Evolutionary conservation across 1,284 basidiomycete genomes (phyloP).

Genomic region (Stereum hirsutum): DNA sequence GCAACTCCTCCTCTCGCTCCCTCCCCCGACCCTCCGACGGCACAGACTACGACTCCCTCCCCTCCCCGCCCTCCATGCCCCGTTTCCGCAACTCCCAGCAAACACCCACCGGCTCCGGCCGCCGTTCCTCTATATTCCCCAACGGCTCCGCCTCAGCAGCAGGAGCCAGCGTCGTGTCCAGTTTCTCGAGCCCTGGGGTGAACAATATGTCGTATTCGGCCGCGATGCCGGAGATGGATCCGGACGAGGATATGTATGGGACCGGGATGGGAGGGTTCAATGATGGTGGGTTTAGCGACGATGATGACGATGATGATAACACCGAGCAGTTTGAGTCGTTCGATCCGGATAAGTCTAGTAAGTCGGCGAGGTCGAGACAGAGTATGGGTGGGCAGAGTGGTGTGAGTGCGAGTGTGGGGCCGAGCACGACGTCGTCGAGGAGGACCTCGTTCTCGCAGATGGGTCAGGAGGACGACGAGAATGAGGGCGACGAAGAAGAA

Average conservation of each 20-base stretch:
- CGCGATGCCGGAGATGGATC: conserved; percentile 19
- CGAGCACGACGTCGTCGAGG: conserved; percentile 18
- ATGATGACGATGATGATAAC: conserved; percentile 14
- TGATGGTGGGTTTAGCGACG: conserved; percentile 11
- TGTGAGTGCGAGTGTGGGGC: background rate
- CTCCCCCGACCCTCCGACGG: conserved; percentile 43
- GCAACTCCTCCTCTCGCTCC: conserved; percentile 38
- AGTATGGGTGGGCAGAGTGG: background rate
- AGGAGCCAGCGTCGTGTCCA: too few species aligned
- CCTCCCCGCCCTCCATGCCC: too few species aligned
- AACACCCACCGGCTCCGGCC: conserved; percentile 18
- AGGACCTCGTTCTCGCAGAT: conserved; percentile 38
- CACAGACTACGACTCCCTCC: conserved; percentile 60
- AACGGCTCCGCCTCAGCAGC: too few species aligned
- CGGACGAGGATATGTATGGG: conserved; percentile 24
- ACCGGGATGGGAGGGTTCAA: too few species aligned
- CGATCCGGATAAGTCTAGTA: too few species aligned
- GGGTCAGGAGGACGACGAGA: conserved; percentile 34
- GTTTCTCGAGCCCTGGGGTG: conserved; percentile 30
- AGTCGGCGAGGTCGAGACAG: too few species aligned
- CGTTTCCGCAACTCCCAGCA: conserved; percentile 28
- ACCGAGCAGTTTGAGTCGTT: conserved; percentile 8
- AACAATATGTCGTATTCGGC: conserved; percentile 35
- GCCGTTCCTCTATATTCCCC: conserved; percentile 29
- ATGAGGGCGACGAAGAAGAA: conserved; percentile 31